Conservation (phyloP, 2,329 filamentous ascomycete genomes). For the Clonostachys rhizophaga region DNA sequence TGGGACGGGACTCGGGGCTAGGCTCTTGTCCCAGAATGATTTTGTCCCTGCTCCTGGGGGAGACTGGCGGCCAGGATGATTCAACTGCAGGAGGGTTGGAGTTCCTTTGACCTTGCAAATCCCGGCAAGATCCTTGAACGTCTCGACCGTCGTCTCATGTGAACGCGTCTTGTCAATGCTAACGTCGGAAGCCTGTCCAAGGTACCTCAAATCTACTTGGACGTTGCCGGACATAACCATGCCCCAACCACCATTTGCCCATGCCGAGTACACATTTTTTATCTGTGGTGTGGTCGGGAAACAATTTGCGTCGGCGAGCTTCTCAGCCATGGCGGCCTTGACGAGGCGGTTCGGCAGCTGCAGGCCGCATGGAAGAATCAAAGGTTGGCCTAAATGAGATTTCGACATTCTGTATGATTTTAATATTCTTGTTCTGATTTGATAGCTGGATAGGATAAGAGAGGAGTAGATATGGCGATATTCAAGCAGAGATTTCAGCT, state of each 20-base stretch:
- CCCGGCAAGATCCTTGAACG: slow-evolving; percentile 30
- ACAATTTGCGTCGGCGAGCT: slow-evolving; percentile 29
- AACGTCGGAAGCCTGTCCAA: slow-evolving; percentile 26
- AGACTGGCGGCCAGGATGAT: slow-evolving; percentile 41
- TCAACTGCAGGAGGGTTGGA: slow-evolving; percentile 36
- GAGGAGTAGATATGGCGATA: too few species aligned
- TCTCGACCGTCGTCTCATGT: slow-evolving; percentile 16
- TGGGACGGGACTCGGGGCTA: slow-evolving; percentile 37
- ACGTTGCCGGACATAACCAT: slow-evolving; percentile 47
- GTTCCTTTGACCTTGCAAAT: slow-evolving; percentile 22
- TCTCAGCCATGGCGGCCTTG: slow-evolving; percentile 46
- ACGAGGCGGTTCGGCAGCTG: slow-evolving; percentile 49
- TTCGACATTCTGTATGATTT: too few species aligned
- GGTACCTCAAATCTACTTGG: slow-evolving; percentile 29
- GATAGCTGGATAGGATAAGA: too few species aligned
- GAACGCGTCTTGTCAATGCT: slow-evolving; percentile 21
- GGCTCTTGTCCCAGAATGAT: slow-evolving; percentile 25
- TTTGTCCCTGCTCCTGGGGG: slow-evolving; percentile 27
- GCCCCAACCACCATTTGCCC: slow-evolving; percentile 50
- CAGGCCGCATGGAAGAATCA: slow-evolving; percentile 50
- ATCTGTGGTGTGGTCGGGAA: slow-evolving; percentile 34
- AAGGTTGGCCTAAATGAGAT: slow-evolving; percentile 17
- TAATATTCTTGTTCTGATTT: too few species aligned
- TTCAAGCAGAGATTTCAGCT: too few species aligned
- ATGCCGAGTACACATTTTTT: slow-evolving; percentile 40